phyloP scores from a whole-genome alignment of 1,284 basidiomycete species.

The Mrakiaceae sp. region DNA sequence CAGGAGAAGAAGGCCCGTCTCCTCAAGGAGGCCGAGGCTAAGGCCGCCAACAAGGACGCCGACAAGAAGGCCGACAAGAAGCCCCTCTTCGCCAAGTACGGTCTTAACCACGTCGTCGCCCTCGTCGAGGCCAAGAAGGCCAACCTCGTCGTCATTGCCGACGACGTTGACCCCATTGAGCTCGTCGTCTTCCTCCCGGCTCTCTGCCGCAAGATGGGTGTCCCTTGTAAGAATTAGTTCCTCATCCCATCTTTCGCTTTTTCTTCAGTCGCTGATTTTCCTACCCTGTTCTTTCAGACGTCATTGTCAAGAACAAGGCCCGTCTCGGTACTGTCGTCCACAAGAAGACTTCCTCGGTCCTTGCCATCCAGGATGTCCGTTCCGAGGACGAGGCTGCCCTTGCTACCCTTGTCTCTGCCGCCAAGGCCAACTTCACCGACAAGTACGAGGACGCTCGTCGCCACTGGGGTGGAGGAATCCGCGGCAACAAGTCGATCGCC shows the following conservation, averaged over 20 bases:
- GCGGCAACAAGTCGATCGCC: constrained; percentile 83
- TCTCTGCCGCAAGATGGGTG: constrained; percentile 96
- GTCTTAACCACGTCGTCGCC: constrained; percentile 91
- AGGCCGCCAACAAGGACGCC: constrained; percentile 37
- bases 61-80: constrained; percentile 64
- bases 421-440: constrained; percentile 97
- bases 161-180: constrained; percentile 98
- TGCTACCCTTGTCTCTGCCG: constrained; percentile 79
- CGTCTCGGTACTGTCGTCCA: constrained; percentile 92
- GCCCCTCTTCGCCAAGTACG: constrained; percentile 91
- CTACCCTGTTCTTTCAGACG: constrained; percentile 44
- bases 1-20: constrained; percentile 97
- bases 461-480: constrained; percentile 91
- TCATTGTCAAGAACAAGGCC: constrained; percentile 94
- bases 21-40: constrained; percentile 59
- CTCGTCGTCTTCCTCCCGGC: constrained; percentile 96
- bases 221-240: constrained; percentile 72
- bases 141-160: constrained; percentile 87
- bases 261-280: neutral
- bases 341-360: constrained; percentile 94
- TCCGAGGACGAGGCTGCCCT: constrained; percentile 91
- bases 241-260: neutral
- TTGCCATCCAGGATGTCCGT: constrained; percentile 85
- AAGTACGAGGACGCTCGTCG: constrained; percentile 87
- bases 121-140: constrained; percentile 97